These are phyloP conservation scores for Ganoderma leucocontextum DNA, from an alignment of 1,284 basidiomycete genomes.

Conservation along the genomic window DNA sequence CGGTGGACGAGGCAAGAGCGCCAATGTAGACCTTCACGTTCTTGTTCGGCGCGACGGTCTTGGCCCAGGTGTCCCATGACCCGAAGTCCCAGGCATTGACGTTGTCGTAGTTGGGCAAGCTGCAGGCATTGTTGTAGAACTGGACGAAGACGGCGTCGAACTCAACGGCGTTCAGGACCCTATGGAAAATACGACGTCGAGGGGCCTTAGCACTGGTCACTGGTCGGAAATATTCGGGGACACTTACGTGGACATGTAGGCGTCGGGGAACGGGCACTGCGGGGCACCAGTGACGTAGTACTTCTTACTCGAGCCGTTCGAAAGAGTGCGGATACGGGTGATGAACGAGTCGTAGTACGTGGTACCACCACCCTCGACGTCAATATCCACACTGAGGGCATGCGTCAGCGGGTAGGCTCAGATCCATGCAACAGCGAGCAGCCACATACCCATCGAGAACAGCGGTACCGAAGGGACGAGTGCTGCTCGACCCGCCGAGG, in stretches of 20 bases:
- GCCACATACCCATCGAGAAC: constrained; percentile 67
- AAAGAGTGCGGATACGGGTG: constrained; percentile 55
- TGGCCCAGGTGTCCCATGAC: constrained; percentile 70
- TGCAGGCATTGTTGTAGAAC: constrained; percentile 73
- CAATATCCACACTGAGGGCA: constrained; percentile 60
- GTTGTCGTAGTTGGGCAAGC: constrained; percentile 51
- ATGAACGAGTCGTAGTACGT: constrained; percentile 62
- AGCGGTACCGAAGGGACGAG: constrained; percentile 68
- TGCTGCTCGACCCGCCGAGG: constrained; percentile 63
- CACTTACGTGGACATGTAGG: constrained; percentile 53
- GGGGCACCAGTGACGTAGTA: constrained; percentile 73
- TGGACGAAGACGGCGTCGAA: constrained; percentile 75
- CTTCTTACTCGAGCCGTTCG: constrained; percentile 58
- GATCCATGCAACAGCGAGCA: background rate
- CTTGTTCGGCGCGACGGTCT: constrained; percentile 61
- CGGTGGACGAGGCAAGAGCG: constrained; percentile 58
- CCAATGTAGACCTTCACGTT: constrained; percentile 72
- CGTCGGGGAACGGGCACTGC: constrained; percentile 73
- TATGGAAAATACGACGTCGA: constrained; percentile 1
- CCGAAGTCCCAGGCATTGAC: constrained; percentile 58
- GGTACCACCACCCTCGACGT: constrained; percentile 68
- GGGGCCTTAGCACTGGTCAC: background rate
- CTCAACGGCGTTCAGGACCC: constrained; percentile 58
- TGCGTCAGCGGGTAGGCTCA: background rate
- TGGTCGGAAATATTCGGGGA: background rate